Evolutionary conservation across 371 early-diverging fungal species (phyloP).

Genomic region (Syncephalis fuscata): DNA sequence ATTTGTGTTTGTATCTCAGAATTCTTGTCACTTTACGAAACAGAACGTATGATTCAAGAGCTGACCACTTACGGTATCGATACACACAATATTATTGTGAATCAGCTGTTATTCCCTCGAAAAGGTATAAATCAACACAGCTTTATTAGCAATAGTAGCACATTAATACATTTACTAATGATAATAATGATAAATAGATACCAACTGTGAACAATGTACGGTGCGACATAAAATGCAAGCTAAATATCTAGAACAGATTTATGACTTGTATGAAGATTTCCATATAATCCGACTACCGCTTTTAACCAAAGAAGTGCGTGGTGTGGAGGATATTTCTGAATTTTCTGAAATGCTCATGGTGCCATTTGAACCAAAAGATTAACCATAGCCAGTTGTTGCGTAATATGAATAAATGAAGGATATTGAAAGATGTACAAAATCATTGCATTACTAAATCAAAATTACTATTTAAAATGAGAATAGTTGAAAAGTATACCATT

Average conservation of each 20-base stretch:
- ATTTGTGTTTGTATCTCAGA: conserved; percentile 98
- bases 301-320: conserved; percentile 91
- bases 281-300: conserved; percentile 76
- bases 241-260: conserved; percentile 94
- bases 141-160: too few relatives aligned
- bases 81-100: conserved; percentile 97
- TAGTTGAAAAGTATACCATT: too few relatives aligned
- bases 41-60: conserved; percentile 98
- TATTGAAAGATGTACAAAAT: too few relatives aligned
- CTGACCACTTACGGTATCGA: conserved; percentile 91
- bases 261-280: conserved; percentile 97
- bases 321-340: conserved; percentile 74
- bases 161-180: too few relatives aligned
- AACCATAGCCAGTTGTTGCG: too few relatives aligned
- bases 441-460: too few relatives aligned
- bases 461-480: too few relatives aligned
- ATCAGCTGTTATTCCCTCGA: conserved; percentile 93
- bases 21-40: conserved; percentile 97
- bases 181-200: too few relatives aligned
- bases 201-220: conserved; percentile 88
- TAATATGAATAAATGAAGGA: too few relatives aligned
- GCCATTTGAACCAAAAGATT: conserved; percentile 30
- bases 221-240: conserved; percentile 95
- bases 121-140: conserved; percentile 23
- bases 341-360: conserved; percentile 84